Conservation (phyloP, 2,329 filamentous ascomycete genomes). For the Karstenula rhodostoma region DNA sequence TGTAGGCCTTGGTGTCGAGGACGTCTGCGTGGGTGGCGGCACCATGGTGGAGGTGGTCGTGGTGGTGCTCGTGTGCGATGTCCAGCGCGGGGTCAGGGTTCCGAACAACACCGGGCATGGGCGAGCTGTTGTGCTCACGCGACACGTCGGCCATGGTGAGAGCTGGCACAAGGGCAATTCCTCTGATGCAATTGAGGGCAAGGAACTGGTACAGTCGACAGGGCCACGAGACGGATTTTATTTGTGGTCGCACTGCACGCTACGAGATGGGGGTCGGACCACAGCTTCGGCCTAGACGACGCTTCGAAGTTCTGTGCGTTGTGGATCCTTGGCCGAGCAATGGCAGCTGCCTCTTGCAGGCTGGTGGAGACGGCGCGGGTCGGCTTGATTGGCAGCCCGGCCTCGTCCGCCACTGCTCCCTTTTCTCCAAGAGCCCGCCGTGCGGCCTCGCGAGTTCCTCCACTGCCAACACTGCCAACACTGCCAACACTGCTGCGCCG, state of each 20-base stretch:
- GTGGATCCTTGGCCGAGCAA: slow-evolving; percentile 29
- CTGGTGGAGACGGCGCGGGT: slow-evolving; percentile 27
- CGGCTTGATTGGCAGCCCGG: slow-evolving; percentile 40
- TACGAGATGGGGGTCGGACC: slow-evolving; percentile 38
- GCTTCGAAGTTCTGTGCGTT: slow-evolving; percentile 27
- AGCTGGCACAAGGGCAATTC: slow-evolving; percentile 41
- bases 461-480: too few relatives aligned
- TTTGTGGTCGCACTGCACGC: slow-evolving; percentile 39
- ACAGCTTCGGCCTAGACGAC: slow-evolving; percentile 40
- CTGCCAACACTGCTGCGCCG: slow-evolving; percentile 14
- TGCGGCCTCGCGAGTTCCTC: slow-evolving; percentile 16
- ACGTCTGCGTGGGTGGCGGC: slow-evolving; percentile 36
- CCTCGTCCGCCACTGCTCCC: slow-evolving; percentile 37
- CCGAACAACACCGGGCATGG: slow-evolving; percentile 41
- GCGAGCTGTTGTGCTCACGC: slow-evolving; percentile 45
- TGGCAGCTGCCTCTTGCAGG: slow-evolving; percentile 46
- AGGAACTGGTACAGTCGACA: slow-evolving; percentile 33
- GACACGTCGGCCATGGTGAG: slow-evolving; percentile 43
- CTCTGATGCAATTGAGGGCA: slow-evolving; percentile 30
- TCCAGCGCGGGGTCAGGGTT: slow-evolving; percentile 51
- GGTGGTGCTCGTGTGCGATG: slow-evolving; percentile 48
- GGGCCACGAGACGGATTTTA: slow-evolving; percentile 38
- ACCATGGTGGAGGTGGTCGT: slow-evolving; percentile 50
- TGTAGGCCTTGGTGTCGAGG: slow-evolving; percentile 42
- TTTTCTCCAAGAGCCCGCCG: neutral